Base-by-base conservation (phyloP, 805 yeast genomes). In the Schwanniomyces vanrijiae region DNA sequence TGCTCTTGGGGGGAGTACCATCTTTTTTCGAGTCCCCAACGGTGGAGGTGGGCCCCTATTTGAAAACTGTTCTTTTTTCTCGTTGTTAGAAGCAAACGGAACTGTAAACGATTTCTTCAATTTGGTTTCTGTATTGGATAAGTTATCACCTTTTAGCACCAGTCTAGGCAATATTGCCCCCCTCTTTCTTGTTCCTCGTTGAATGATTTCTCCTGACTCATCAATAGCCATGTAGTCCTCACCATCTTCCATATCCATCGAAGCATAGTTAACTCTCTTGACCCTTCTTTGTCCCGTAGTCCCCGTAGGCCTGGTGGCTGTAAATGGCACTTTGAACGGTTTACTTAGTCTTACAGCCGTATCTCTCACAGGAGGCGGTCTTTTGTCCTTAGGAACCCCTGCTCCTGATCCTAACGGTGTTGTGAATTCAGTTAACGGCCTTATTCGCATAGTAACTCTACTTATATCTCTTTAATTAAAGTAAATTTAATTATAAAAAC, bases 1-100 rank as follows among this genome's bases (percentile, higher is more conserved):
- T 1, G 99, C 95, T 48, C 90, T 71, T 3, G 98, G 96, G n/a
- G 88, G 87, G 44, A 88, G 67, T 1, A 80, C 73, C 1, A 82
- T 78, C 51, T 82, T 80, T 33, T 86, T 79, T 51, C 86, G 80
- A 48, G 90, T 90, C 0, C 99, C 99, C 49, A 92, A 71, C 0
- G 96, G 88, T 0, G 95, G 88, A 0, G 96, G 91, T 1, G 90
- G 77, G 42, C 74, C 66, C 42, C 54, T 58, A 48, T 38, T 51
- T 21, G 57, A 53, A 42, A 62, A 60, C 38, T 63, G 69, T 38
- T 69, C 65, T 29, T 64, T 66, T 43, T 66, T 66, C 21, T 60
- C 61, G 33, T 57, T 62, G 19, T 50, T 54, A 31, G 71, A 72
- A 20, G 73, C 74, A 45, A 86, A 71, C 1, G 95, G 95, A 4